Conservation (phyloP, 2,329 filamentous ascomycete genomes). For the Parasarocladium wereldwijsianum region DNA sequence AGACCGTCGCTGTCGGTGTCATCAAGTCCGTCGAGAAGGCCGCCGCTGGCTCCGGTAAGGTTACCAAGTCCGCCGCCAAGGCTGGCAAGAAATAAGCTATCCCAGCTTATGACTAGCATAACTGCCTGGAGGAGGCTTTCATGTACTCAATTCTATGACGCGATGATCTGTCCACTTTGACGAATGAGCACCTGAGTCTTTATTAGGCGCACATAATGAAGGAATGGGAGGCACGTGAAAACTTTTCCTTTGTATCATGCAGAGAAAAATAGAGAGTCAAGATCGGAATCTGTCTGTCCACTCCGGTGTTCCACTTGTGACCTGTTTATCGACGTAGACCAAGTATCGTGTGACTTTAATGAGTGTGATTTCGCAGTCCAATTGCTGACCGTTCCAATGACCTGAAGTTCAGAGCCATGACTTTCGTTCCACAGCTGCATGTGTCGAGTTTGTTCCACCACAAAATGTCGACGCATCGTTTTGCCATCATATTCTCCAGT, state of each 20-base stretch:
- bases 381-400: too few species aligned
- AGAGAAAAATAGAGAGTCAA: conserved; percentile 33
- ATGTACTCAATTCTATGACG: conserved; percentile 30
- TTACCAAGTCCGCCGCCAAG: conserved; percentile 60
- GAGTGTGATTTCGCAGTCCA: too few species aligned
- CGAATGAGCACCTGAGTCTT: conserved; percentile 26
- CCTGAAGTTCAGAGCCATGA: too few species aligned
- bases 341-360: too few species aligned
- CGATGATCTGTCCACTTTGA: conserved; percentile 26
- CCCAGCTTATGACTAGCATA: conserved; percentile 7
- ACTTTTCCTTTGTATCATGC: conserved; percentile 30
- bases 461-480: too few species aligned
- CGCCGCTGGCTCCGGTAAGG: conserved; percentile 42
- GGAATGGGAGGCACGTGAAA: conserved; percentile 22
- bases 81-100: conserved; percentile 55
- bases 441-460: too few species aligned
- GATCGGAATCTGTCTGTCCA: conserved; percentile 27
- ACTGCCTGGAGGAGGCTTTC: conserved; percentile 13
- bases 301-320: too few species aligned
- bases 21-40: conserved; percentile 76
- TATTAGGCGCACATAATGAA: conserved; percentile 28
- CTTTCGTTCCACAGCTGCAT: not conserved
- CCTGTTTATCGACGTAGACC: too few species aligned
- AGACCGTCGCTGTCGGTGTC: conserved; percentile 86
- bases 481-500: too few species aligned